Evolutionary conservation across 2,329 filamentous ascomycete genomes (phyloP).

Genomic region (Escovopsis sp.): DNA sequence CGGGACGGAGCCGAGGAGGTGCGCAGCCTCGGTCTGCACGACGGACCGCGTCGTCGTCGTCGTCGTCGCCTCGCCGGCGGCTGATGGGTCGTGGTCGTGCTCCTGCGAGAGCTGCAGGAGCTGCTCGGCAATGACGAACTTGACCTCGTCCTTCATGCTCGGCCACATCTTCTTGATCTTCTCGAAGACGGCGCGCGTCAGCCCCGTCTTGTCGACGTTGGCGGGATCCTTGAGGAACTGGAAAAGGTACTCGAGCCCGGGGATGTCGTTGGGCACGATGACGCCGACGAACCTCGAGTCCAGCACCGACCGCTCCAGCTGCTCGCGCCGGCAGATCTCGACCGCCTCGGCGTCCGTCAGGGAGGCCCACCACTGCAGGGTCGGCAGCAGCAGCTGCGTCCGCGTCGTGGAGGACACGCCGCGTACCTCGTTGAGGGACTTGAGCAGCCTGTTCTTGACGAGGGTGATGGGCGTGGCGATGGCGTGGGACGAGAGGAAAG

Average conservation of each 20-base stretch:
- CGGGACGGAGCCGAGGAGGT: constrained; percentile 57
- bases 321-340: constrained; percentile 23
- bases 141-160: constrained; percentile 48
- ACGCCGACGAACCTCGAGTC: constrained; percentile 33
- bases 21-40: constrained; percentile 45
- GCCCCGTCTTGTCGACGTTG: constrained; percentile 25
- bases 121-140: constrained; percentile 42
- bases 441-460: constrained; percentile 59
- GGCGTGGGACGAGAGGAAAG: constrained; percentile 60
- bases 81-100: constrained; percentile 12
- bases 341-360: constrained; percentile 35
- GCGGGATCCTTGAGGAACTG: constrained; percentile 27
- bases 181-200: constrained; percentile 50
- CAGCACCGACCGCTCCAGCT: constrained; percentile 25
- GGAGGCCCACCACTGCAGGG: constrained; percentile 53
- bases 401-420: constrained; percentile 53
- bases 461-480: constrained; percentile 50
- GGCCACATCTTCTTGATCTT: constrained; percentile 60
- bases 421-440: constrained; percentile 56
- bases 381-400: constrained; percentile 60
- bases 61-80: too few relatives aligned
- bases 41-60: constrained; percentile 19
- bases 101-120: constrained; percentile 47
- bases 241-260: constrained; percentile 37
- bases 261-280: constrained; percentile 36